Conservation (phyloP, 768 basidiomycete species). For the Pleurotus ostreatus region DNA sequence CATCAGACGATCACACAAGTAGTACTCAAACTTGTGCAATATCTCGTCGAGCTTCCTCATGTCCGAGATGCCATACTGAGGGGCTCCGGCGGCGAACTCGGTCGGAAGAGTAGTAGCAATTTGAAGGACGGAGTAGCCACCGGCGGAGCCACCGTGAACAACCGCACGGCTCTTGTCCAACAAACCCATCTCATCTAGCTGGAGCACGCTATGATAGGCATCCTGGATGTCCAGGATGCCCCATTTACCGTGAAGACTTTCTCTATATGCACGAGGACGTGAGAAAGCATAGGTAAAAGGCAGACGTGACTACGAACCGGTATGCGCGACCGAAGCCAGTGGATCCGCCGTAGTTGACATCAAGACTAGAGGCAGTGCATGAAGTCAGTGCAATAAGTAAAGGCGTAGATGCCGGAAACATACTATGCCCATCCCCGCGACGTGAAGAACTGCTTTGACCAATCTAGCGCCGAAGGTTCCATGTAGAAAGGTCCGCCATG, state of each 20-base stretch:
- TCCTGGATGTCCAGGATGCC: constrained; percentile 54
- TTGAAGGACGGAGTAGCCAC: constrained; percentile 50
- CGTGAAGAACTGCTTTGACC: constrained; percentile 22
- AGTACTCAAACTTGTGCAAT: constrained; percentile 53
- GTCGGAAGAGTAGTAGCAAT: constrained; percentile 26
- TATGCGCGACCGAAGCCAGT: too few species aligned
- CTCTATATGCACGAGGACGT: constrained; percentile 35
- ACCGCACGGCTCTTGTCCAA: constrained; percentile 47
- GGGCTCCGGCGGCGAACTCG: constrained; percentile 43
- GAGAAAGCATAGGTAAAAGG: constrained; percentile 29
- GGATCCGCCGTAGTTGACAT: too few species aligned
- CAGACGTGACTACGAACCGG: constrained; percentile 21
- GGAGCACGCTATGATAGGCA: constrained; percentile 34
- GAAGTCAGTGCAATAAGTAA: too few species aligned
- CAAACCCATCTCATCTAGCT: constrained; percentile 30
- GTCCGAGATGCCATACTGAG: constrained; percentile 50
- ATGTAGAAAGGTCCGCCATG: constrained; percentile 54
- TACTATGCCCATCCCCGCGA: too few species aligned
- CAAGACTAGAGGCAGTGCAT: too few species aligned
- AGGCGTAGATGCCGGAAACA: too few species aligned
- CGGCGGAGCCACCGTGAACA: constrained; percentile 53
- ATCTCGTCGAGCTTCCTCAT: constrained; percentile 41
- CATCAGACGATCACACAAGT: constrained; percentile 41
- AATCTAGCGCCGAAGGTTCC: constrained; percentile 31
- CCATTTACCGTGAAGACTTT: constrained; percentile 50